A percentile compares a stretch with the other conserved stretches of the same genome.
These are phyloP conservation scores for Arthrobotrys sphaeroides DNA, from an alignment of 2,329 filamentous ascomycete genomes.

Conservation along the genomic window DNA sequence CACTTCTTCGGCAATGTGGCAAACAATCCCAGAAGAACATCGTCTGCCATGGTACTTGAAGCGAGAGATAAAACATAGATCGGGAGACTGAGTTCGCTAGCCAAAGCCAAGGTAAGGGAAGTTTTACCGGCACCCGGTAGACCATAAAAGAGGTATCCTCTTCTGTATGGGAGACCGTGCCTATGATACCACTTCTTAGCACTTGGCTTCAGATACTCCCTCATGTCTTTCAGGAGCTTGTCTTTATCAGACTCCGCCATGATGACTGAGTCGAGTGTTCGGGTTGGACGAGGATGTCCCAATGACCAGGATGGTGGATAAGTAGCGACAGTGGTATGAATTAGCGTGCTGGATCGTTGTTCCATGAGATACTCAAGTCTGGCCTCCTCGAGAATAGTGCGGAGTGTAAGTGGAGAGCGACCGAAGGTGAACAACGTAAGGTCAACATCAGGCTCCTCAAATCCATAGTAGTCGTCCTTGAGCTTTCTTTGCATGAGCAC, in stretches of 20 bases:
- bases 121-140: constrained; percentile 80
- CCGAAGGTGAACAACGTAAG: constrained; percentile 55
- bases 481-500: constrained; percentile 53
- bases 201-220: constrained; percentile 77
- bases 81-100: constrained; percentile 72
- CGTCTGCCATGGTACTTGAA: constrained; percentile 71
- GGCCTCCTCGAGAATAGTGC: constrained; percentile 54
- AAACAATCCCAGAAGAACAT: constrained; percentile 70
- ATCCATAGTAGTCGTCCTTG: constrained; percentile 44
- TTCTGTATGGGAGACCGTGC: constrained; percentile 77
- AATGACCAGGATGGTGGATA: constrained; percentile 55
- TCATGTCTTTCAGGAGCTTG: constrained; percentile 75
- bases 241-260: constrained; percentile 74
- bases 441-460: constrained; percentile 37
- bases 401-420: constrained; percentile 53
- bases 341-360: constrained; percentile 54
- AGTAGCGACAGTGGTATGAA: constrained; percentile 43
- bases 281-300: constrained; percentile 53
- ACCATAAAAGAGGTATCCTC: constrained; percentile 81
- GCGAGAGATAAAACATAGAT: constrained; percentile 73
- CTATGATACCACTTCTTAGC: constrained; percentile 78
- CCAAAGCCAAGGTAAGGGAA: constrained; percentile 72
- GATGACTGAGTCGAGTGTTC: constrained; percentile 70
- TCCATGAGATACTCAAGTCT: constrained; percentile 51
- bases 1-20: constrained; percentile 70